Evolutionary conservation across 495 filamentous ascomycete genomes (phyloP), one percentile per base, ranked within the genome.

Genomic region (Tuber aestivum): DNA sequence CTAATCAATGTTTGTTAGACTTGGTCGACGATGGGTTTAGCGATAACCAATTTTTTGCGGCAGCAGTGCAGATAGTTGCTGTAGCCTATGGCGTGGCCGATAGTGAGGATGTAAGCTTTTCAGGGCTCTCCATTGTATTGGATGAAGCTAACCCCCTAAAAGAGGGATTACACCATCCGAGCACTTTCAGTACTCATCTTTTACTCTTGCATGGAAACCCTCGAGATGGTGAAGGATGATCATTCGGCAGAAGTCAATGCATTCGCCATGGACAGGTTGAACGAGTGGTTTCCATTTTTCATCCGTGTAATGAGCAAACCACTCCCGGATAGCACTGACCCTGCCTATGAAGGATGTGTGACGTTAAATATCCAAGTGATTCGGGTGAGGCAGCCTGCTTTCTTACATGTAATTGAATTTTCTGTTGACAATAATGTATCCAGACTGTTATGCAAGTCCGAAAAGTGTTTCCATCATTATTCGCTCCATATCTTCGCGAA

Each of bases 221-320:
- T 99, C 86, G 94, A 97, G 83, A 94, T 97, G 87, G 92, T 98
- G 75, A 90, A 96, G 85, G 94, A 97, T 76, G 92, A 94, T 75
- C 92, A 97, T 84, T 92, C 92, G 81, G 87, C 85, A 61, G 92
- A 91, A 41, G 93, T 99, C 71, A 94, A 92, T 83, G 87, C 87
- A 1, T 99, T 99, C 82, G 94, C 94, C 74, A 93, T 97, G 80
- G 91, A 95, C 82, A 89, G 92, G 1, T 86, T 97, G 65, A 87
- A 86, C 70, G 88, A 87, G 38, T 99, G 95, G 95, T 90, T 91
- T 69, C 94, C 95, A 4, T 96, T 97, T 86, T 92, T 97, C 84
- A 83, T 90, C 41, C 44, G 41, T 44, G 80, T 75, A 32, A 83
- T 88, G 78, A 87, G 90, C 48, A 85, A 89, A 23, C 86, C 88